A percentile compares a stretch with the other conserved stretches of the same genome.
phyloP scores from a whole-genome alignment of 306 rosid genomes.

The Cucumis melo region DNA sequence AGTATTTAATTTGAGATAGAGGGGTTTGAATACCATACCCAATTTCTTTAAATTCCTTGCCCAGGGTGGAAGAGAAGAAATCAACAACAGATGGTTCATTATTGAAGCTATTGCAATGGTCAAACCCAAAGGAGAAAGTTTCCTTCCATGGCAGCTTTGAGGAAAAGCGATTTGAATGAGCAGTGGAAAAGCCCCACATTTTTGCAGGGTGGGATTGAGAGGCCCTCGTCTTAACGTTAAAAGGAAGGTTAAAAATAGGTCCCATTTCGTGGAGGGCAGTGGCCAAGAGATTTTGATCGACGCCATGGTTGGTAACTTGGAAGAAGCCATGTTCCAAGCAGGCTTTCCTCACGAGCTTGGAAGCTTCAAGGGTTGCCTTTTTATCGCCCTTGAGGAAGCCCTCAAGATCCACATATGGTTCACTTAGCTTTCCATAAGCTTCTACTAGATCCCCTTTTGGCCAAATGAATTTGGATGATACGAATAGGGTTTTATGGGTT shows the following conservation, averaged over 20 bases:
- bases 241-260: conserved; percentile 45
- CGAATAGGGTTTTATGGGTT: conserved; percentile 5
- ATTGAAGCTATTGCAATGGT: not conserved
- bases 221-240: conserved; percentile 15
- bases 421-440: conserved; percentile 29
- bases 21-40: not conserved
- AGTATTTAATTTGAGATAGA: not conserved
- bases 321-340: conserved; percentile 62
- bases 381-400: conserved; percentile 41
- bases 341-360: conserved; percentile 24
- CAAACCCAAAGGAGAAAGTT: conserved; percentile 43
- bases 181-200: conserved; percentile 49
- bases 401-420: conserved; percentile 39
- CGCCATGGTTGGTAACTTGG: conserved; percentile 59
- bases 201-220: conserved; percentile 11
- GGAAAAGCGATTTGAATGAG: conserved; percentile 60
- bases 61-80: not conserved
- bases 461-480: conserved; percentile 44
- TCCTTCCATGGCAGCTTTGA: conserved; percentile 75
- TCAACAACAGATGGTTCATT: not conserved
- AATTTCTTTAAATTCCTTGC: conserved; percentile 1
- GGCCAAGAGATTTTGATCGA: conserved; percentile 25
- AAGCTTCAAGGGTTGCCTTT: conserved; percentile 23
- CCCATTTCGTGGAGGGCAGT: conserved; percentile 28
- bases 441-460: conserved; percentile 29